Evolutionary conservation across 176 grass and related monocot species (phyloP).

Genomic region (Metroxylon sagu): DNA sequence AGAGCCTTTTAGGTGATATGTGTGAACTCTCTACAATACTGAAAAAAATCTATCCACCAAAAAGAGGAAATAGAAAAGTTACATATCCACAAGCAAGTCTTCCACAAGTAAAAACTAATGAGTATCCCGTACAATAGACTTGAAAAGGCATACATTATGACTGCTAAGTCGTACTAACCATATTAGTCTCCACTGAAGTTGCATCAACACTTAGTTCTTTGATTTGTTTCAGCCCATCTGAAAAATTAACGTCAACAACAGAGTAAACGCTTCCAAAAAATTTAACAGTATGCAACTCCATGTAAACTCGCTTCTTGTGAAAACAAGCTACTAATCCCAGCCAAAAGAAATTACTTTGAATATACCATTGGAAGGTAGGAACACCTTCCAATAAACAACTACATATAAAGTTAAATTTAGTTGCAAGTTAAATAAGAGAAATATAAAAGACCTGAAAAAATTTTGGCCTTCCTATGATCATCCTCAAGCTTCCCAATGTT

Average conservation of each 20-base stretch:
- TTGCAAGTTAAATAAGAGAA: background rate
- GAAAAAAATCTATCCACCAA: slow-evolving; percentile 53
- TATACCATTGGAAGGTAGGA: too few species aligned
- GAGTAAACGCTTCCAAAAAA: too few species aligned
- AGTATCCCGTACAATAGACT: too few species aligned
- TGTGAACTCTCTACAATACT: slow-evolving; percentile 36
- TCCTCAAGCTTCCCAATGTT: slow-evolving; percentile 54
- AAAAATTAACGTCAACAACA: background rate
- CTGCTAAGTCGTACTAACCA: slow-evolving; percentile 33
- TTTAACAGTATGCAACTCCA: too few species aligned
- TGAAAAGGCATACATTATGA: background rate
- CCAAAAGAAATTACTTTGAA: too few species aligned
- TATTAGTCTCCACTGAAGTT: slow-evolving; percentile 71
- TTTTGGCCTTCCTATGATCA: slow-evolving; percentile 79
- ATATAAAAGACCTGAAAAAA: slow-evolving; percentile 48
- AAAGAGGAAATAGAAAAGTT: background rate
- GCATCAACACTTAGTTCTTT: slow-evolving; percentile 49
- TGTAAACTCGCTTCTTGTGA: too few species aligned
- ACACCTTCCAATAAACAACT: background rate
- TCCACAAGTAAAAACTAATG: too few species aligned
- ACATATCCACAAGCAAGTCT: too few species aligned
- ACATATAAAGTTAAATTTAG: background rate
- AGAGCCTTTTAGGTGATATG: slow-evolving; percentile 52
- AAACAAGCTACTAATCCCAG: too few species aligned
- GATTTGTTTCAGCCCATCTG: slow-evolving; percentile 78